phyloP scores from a whole-genome alignment of 2,329 filamentous ascomycete genomes.

The Tolypocladium ophioglossoides region DNA sequence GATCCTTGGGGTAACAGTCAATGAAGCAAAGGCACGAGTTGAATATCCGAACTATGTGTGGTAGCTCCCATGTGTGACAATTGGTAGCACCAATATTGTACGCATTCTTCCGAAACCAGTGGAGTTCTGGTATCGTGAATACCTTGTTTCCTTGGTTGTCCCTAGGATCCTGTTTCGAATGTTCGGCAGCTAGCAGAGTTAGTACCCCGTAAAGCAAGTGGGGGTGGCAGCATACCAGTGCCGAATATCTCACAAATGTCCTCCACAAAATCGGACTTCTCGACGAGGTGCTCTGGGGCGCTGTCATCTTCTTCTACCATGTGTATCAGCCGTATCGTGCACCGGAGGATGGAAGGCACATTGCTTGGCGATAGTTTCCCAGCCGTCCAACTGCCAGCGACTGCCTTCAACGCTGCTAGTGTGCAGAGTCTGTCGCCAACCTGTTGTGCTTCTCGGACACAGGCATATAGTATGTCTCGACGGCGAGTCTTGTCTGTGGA shows the following conservation, averaged over 20 bases:
- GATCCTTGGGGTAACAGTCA: slow-evolving; percentile 36
- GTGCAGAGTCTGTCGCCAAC: slow-evolving; percentile 51
- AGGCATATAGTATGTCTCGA: slow-evolving; percentile 64
- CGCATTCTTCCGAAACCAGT: slow-evolving; percentile 76
- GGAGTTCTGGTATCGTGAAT: slow-evolving; percentile 56
- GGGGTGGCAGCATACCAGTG: slow-evolving; percentile 21
- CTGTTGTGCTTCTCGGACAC: slow-evolving; percentile 65
- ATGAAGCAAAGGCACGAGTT: slow-evolving; percentile 40
- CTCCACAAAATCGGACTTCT: slow-evolving; percentile 15
- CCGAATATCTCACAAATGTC: slow-evolving; percentile 45
- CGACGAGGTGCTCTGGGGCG: slow-evolving; percentile 5
- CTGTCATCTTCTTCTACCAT: slow-evolving; percentile 25
- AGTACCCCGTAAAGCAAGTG: slow-evolving; percentile 1
- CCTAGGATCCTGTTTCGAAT: slow-evolving; percentile 22
- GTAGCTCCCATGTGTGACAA: slow-evolving; percentile 41
- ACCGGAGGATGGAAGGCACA: slow-evolving; percentile 30
- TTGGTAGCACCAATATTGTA: slow-evolving; percentile 68
- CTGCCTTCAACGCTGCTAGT: slow-evolving; percentile 22
- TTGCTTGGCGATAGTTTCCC: slow-evolving; percentile 13
- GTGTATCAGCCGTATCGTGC: slow-evolving; percentile 40
- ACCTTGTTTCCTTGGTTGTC: slow-evolving; percentile 30
- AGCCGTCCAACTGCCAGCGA: slow-evolving; percentile 16
- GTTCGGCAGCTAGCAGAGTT: slow-evolving; percentile 13
- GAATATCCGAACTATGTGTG: slow-evolving; percentile 45
- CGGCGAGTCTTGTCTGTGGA: slow-evolving; percentile 33